These are phyloP conservation scores for Xylariales sp. DNA, from an alignment of 2,329 filamentous ascomycete genomes.

Conservation along the genomic window DNA sequence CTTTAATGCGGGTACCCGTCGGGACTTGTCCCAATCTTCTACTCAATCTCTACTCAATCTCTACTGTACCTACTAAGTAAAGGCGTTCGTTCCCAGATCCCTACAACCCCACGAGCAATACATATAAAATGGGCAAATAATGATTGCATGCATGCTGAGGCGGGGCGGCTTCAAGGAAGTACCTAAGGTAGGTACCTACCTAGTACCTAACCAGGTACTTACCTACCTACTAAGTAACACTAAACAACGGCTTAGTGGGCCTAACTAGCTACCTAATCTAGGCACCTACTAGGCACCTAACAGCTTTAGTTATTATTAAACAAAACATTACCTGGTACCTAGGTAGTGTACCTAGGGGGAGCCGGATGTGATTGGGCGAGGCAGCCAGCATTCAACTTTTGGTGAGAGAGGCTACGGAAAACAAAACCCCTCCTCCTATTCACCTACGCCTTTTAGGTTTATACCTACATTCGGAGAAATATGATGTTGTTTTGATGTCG, in stretches of 20 bases:
- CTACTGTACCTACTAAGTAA: not conserved
- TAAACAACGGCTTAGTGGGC: conserved; percentile 5
- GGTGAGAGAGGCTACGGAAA: not conserved
- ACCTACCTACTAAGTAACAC: no score
- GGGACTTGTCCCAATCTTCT: conserved; percentile 22
- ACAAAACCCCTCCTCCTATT: not conserved
- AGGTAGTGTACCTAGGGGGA: not conserved
- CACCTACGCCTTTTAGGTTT: conserved; percentile 4
- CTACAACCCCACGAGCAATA: conserved; percentile 25
- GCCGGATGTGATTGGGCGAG: not conserved
- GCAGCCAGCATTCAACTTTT: not conserved
- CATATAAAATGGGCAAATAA: conserved; percentile 15
- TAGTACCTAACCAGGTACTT: no score
- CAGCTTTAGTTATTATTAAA: no score
- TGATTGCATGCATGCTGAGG: conserved; percentile 23
- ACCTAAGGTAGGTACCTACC: no score
- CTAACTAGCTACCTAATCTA: not conserved
- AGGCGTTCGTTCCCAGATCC: conserved; percentile 12
- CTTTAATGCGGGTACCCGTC: conserved; percentile 27
- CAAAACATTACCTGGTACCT: no score
- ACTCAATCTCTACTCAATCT: no score
- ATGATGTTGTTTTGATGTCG: no score
- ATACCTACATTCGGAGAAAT: not conserved
- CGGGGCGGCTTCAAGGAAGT: conserved; percentile 16
- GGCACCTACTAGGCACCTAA: no score